phyloP scores from a whole-genome alignment of 805 yeast genomes.

The Pachysolen tannophilus region DNA sequence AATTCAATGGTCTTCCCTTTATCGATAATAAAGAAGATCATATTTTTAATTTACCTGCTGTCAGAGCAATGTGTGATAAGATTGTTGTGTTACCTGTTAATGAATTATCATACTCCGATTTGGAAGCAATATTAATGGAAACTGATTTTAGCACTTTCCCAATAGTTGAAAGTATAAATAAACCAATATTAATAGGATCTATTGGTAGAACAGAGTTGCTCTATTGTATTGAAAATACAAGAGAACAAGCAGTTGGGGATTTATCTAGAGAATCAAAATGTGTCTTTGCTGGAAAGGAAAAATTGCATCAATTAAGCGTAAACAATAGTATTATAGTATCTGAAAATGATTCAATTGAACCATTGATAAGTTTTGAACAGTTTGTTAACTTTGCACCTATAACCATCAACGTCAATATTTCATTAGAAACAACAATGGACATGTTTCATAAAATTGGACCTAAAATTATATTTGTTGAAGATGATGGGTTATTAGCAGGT shows the following conservation, averaged over 20 bases:
- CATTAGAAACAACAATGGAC: conserved; percentile 55
- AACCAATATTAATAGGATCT: conserved; percentile 36
- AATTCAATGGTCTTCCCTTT: conserved; percentile 80
- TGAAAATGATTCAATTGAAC: conserved; percentile 5
- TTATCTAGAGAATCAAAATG: conserved; percentile 13
- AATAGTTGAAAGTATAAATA: conserved; percentile 30
- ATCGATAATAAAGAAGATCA: conserved; percentile 67
- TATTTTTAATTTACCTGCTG: conserved; percentile 37
- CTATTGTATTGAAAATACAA: conserved; percentile 18
- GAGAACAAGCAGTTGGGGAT: conserved; percentile 14
- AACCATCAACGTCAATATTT: conserved; percentile 41
- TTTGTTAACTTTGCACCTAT: conserved; percentile 53
- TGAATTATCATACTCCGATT: conserved; percentile 24
- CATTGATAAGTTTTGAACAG: conserved; percentile 18
- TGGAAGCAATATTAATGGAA: conserved; percentile 25
- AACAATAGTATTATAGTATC: not conserved
- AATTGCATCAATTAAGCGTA: conserved; percentile 10
- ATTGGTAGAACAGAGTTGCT: conserved; percentile 34
- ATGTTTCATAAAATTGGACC: conserved; percentile 80
- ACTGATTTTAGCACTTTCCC: conserved; percentile 45
- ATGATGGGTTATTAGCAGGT: conserved; percentile 58
- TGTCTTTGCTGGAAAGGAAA: conserved; percentile 11
- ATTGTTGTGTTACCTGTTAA: conserved; percentile 30
- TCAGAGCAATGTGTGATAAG: conserved; percentile 49
- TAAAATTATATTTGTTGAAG: conserved; percentile 57